Evolutionary conservation across 2,329 filamentous ascomycete species (phyloP), one percentile per base, ranked within the genome.

Genomic region (Rutstroemia sp.): DNA sequence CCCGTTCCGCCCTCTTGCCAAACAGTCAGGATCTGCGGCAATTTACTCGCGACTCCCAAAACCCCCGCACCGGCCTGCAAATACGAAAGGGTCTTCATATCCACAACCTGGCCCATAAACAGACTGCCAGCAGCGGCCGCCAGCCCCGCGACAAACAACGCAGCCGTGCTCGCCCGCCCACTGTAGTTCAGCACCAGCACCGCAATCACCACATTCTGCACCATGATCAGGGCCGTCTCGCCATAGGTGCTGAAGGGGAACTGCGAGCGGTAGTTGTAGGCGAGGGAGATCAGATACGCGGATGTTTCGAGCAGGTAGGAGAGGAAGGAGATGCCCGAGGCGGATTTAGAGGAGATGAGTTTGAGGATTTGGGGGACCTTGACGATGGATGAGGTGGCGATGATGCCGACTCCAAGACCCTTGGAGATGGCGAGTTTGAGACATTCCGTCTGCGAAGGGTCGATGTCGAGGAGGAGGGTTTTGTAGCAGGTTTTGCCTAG

Each of bases 331-430:
- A 99, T 81, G 65, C 94, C 94, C 46, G 83, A 82, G 27, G 91
- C 85, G 50, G 90, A 96, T 67, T 85, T 82, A 49, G 90, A 91
- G 68, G 79, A 79, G 67, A 94, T 74, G 52, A 99, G 85, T 78
- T 99, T 99, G 72, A 96, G 73, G 70, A 99, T 92, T 77, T 99
- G 94, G 0, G 94, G 94, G 25, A 99, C 85, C 77, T 99, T 99
- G 77, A 99, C 92, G 66, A 97, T 84, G 54, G 89, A 86, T 27
- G 88, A 92, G 53, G 91, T 90, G 64, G 81, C 87, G 69, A 99
- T 91, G 74, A 99, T 99, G 71, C 86, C 94, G 65, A 97, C 86
- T 57, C 94, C 92, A 16, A 99, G 85, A 3, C 81, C 90, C 76
- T 99, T 99, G 69, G 89, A 95, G 69, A 97, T 81, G 65, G 85